Evolutionary conservation across 2,329 filamentous ascomycete species (phyloP).

Genomic region (Dichotomopilus funicola): DNA sequence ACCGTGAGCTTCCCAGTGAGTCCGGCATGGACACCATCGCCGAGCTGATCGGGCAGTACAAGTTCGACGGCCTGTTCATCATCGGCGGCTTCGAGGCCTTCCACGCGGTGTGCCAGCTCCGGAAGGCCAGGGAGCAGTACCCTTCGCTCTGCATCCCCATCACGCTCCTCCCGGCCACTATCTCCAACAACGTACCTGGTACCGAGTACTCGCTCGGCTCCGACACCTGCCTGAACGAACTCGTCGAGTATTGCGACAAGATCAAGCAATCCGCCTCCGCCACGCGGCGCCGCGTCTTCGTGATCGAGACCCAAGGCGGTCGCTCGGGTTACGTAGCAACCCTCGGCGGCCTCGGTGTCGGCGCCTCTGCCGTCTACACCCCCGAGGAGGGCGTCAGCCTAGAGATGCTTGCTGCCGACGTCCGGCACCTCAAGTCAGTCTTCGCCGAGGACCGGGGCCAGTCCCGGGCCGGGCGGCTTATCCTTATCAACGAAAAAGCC

Average conservation of each 20-base stretch:
- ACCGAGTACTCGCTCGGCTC: constrained; percentile 96
- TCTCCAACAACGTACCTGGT: constrained; percentile 97
- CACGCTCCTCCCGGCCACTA: constrained; percentile 86
- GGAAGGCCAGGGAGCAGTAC: constrained; percentile 70
- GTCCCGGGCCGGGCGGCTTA: constrained; percentile 83
- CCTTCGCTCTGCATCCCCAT: constrained; percentile 89
- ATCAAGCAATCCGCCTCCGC: constrained; percentile 96
- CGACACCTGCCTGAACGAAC: constrained; percentile 91
- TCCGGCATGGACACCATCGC: constrained; percentile 78
- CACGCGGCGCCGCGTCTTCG: constrained; percentile 87
- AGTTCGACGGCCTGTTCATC: constrained; percentile 85
- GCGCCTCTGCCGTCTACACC: constrained; percentile 89
- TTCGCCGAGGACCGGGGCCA: constrained; percentile 83
- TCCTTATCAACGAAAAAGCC: constrained; percentile 94
- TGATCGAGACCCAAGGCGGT: constrained; percentile 95
- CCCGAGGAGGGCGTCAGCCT: constrained; percentile 94
- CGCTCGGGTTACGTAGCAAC: constrained; percentile 91
- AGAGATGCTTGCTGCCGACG: constrained; percentile 86
- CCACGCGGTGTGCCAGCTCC: constrained; percentile 81
- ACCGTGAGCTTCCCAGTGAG: constrained; percentile 83
- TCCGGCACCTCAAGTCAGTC: constrained; percentile 77
- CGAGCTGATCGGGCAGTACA: constrained; percentile 74
- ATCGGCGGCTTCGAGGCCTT: constrained; percentile 96
- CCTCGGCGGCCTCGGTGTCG: constrained; percentile 82
- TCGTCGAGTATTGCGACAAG: constrained; percentile 92